These are phyloP conservation scores for Beauveria sp. DNA, from an alignment of 2,329 filamentous ascomycete species.

Conservation along the genomic window DNA sequence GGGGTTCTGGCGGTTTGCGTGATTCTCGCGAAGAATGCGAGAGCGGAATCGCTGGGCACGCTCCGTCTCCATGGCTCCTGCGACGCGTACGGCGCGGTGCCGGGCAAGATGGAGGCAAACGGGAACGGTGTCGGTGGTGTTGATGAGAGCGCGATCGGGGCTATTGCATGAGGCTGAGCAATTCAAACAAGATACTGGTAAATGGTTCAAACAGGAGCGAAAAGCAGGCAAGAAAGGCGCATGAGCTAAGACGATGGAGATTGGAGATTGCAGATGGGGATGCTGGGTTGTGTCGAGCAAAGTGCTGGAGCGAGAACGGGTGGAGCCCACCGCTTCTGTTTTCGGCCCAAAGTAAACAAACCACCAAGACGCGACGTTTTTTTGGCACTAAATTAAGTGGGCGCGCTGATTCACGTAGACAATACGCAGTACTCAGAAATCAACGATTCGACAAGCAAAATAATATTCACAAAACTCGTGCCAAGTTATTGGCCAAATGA, in stretches of 20 bases:
- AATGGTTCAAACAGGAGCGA: background rate
- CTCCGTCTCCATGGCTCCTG: constrained; percentile 34
- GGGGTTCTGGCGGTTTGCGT: constrained; percentile 44
- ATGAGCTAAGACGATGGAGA: constrained; percentile 3
- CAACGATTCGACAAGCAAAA: too few species aligned
- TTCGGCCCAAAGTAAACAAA: constrained; percentile 30
- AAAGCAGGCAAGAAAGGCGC: background rate
- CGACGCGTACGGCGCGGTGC: constrained; percentile 17
- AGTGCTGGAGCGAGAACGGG: constrained; percentile 4
- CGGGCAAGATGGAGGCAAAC: background rate
- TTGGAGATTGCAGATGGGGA: background rate
- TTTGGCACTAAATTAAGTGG: background rate
- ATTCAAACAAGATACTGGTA: constrained; percentile 1
- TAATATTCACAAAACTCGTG: too few species aligned
- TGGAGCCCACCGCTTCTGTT: constrained; percentile 19
- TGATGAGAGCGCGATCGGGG: background rate
- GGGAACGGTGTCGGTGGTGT: background rate
- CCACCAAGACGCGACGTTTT: constrained; percentile 5
- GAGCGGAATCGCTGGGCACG: constrained; percentile 35
- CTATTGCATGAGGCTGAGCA: constrained; percentile 7
- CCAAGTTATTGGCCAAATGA: too few species aligned
- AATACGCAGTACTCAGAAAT: too few species aligned
- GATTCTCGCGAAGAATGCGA: constrained; percentile 44
- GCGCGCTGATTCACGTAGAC: background rate
- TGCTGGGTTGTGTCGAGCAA: background rate